Evolutionary conservation across 1,139 yeast genomes (phyloP).

Genomic region (Saccharomyces hybrid): DNA sequence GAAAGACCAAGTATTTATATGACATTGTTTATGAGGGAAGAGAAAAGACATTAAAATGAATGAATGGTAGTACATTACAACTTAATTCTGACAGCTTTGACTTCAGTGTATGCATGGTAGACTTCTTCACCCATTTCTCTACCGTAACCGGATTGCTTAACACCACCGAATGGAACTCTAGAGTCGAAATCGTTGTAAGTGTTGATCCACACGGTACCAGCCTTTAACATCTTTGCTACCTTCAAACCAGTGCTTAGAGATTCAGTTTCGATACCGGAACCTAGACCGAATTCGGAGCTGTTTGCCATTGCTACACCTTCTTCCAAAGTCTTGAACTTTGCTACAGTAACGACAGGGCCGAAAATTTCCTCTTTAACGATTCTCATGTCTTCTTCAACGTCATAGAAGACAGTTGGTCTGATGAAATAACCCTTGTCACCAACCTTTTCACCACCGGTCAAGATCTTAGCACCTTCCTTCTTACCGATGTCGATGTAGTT

Average conservation of each 20-base stretch:
- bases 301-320: slow-evolving; percentile 60
- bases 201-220: slow-evolving; percentile 75
- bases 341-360: slow-evolving; percentile 63
- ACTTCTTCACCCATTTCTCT: slow-evolving; percentile 76
- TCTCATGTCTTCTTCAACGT: slow-evolving; percentile 53
- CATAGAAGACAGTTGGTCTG: slow-evolving; percentile 66
- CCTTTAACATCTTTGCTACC: slow-evolving; percentile 53
- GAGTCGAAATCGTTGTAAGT: slow-evolving; percentile 67
- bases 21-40: background rate
- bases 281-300: slow-evolving; percentile 68
- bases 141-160: slow-evolving; percentile 70
- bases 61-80: slow-evolving; percentile 6
- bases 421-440: slow-evolving; percentile 54
- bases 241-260: slow-evolving; percentile 45
- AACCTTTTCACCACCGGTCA: slow-evolving; percentile 62
- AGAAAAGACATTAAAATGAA: background rate
- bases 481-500: slow-evolving; percentile 65
- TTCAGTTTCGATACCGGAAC: slow-evolving; percentile 68
- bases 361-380: slow-evolving; percentile 72
- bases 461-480: slow-evolving; percentile 57
- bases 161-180: slow-evolving; percentile 73
- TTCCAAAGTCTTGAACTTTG: slow-evolving; percentile 56
- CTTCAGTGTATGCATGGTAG: slow-evolving; percentile 62
- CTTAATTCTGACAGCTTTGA: slow-evolving; percentile 61
- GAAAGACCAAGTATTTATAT: background rate